Base-by-base conservation (phyloP, 2,329 filamentous ascomycete genomes). In the Leptodontidium sp. region DNA sequence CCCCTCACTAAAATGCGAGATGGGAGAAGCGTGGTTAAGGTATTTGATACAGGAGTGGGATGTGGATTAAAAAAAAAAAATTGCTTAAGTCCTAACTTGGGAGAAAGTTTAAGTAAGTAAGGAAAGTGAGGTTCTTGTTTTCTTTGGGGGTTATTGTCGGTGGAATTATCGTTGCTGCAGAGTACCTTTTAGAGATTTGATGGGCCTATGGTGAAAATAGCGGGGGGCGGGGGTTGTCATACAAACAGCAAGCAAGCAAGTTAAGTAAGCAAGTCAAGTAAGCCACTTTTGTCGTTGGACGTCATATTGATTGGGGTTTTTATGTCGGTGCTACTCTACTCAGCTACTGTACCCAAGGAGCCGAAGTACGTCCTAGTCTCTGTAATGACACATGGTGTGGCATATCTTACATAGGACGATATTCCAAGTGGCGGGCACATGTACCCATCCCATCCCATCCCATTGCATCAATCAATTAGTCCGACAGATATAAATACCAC, bases 341-440 rank as follows among this genome's bases (percentile, higher is more conserved):
- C 21, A 21, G 21, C 21, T 21, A 35, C 17, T n/a, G 15, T 6
- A 24, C 17, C 49, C n/a, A 55, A 55, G 52, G 53, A 17, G 15
- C 53, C 53, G 53, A 40, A 58, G 53, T 40, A 40, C 35, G 53
- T 40, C 53, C 53, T 58, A 58, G 53, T 58, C 32, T 58, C 8
- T n/a, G n/a, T n/a, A n/a, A n/a, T n/a, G n/a, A n/a, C n/a, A n/a
- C n/a, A n/a, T 58, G 53, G 17, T 38, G 24, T 26, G 9, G 26
- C 7, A 52, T 26, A n/a, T 2, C 3, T 15, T n/a, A n/a, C n/a
- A n/a, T n/a, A n/a, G n/a, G n/a, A n/a, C n/a, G n/a, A 29, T 29
- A 53, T 53, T 38, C 32, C 32, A 38, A 32, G 53, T 58, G 53
- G 53, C 53, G 32, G 53, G 53, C n/a, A n/a, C n/a, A n/a, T n/a